A percentile compares a stretch with the other conserved stretches of the same genome.
phyloP scores from a whole-genome alignment of 164 flowering plant genomes.

The Nymphaea colorata region DNA sequence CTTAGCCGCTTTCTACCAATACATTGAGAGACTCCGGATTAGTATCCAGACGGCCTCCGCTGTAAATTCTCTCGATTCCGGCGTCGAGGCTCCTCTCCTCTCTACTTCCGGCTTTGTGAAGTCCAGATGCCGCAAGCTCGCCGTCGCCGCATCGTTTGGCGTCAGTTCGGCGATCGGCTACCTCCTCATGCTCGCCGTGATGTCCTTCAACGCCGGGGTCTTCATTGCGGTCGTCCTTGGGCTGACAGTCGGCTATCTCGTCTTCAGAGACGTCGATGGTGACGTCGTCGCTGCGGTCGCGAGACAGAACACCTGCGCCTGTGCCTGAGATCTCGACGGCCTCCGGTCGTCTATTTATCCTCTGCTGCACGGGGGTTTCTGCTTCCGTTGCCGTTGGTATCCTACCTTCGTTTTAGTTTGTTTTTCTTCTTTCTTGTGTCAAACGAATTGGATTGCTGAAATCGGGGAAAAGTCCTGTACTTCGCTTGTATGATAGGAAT shows the following conservation, averaged over 20 bases:
- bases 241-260: slow-evolving; percentile 38
- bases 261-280: slow-evolving; percentile 30
- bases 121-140: slow-evolving; percentile 4
- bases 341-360: too few relatives aligned
- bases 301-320: slow-evolving; percentile 41
- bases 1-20: slow-evolving; percentile 69
- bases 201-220: slow-evolving; percentile 74
- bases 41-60: slow-evolving; percentile 14
- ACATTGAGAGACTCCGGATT: slow-evolving; percentile 59
- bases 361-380: too few relatives aligned
- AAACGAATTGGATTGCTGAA: not conserved
- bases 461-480: too few relatives aligned
- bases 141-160: slow-evolving; percentile 31
- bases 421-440: not conserved
- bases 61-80: not conserved
- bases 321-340: slow-evolving; percentile 28
- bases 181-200: slow-evolving; percentile 65
- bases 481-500: too few relatives aligned
- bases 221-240: slow-evolving; percentile 60
- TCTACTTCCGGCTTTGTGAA: slow-evolving; percentile 4
- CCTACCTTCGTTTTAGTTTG: not conserved
- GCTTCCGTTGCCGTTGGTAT: too few relatives aligned
- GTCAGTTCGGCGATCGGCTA: slow-evolving; percentile 62
- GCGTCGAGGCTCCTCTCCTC: slow-evolving; percentile 15
- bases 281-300: slow-evolving; percentile 14